A percentile compares a stretch with the other conserved stretches of the same genome.
These are phyloP conservation scores for Colletotrichum spinosum DNA, from an alignment of 2,329 filamentous ascomycete genomes.

Conservation along the genomic window DNA sequence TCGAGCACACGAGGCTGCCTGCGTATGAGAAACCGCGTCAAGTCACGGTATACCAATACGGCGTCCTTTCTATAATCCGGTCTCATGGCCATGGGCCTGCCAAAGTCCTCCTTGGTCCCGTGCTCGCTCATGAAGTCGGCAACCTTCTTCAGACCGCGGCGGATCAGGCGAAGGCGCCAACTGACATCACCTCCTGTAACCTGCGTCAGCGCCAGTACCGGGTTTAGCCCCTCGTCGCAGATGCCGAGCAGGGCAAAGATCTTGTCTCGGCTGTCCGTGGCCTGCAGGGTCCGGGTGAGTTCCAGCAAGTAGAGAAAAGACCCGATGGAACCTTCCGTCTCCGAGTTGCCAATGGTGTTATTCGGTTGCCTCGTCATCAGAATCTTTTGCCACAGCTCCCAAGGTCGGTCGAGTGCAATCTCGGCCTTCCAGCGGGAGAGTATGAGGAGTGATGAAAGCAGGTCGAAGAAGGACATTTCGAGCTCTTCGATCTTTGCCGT, in stretches of 20 bases:
- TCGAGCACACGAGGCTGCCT: conserved; percentile 33
- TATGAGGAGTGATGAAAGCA: conserved; percentile 12
- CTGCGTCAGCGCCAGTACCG: conserved; percentile 28
- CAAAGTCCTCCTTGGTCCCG: conserved; percentile 23
- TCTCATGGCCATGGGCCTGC: conserved; percentile 25
- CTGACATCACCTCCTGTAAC: conserved; percentile 15
- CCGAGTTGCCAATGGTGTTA: neutral
- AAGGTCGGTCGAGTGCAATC: conserved; percentile 8
- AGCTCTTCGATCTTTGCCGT: conserved; percentile 32
- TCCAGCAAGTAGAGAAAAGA: conserved; percentile 27
- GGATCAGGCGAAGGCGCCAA: conserved; percentile 25
- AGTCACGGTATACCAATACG: conserved; percentile 33
- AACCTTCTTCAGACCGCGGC: conserved; percentile 28
- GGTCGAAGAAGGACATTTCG: conserved; percentile 33
- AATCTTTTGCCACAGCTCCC: conserved; percentile 29
- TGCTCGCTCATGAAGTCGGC: conserved; percentile 27
- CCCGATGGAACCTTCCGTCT: conserved; percentile 21
- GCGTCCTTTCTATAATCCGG: conserved; percentile 35
- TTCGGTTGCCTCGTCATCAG: conserved; percentile 20
- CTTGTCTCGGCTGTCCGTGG: conserved; percentile 31
- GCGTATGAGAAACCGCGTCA: conserved; percentile 36
- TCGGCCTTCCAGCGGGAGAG: conserved; percentile 11
- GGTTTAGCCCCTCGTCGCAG: conserved; percentile 30
- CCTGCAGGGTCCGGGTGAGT: conserved; percentile 27
- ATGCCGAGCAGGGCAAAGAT: conserved; percentile 28